Evolutionary conservation across 768 basidiomycete species (phyloP), one percentile per base, ranked within the genome.

Genomic region (Tricholoma sp.): DNA sequence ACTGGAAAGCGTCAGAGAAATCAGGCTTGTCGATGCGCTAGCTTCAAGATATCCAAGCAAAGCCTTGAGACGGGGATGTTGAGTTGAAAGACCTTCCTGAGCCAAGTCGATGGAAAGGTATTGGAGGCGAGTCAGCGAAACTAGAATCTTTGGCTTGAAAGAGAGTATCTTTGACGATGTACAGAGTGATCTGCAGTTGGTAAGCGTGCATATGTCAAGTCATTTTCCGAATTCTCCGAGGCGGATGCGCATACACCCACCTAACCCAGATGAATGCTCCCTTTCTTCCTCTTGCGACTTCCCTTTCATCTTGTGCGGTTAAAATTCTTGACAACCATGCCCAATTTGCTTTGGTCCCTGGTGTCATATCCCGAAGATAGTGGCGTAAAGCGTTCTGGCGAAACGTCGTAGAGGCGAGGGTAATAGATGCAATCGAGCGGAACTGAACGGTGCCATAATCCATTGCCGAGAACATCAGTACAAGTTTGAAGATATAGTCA

Each of bases 1-100:
- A 20, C 68, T 72, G 1, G 77, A 78, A 34, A 89, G 70, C 7
- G 69, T 75, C 8, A 90, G 69, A 5, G 72, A 73, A 15, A 73
- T 78, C 45, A 89, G 63, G 44, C 69, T 72, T 1, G 60, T 56
- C 39, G 72, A 66, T 15, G 74, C 53, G 49, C 70, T 51, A 64
- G 63, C 50, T 54, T 62, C 48, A 52, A 76, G 66, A 24, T 69
- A 60, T 34, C 58, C 57, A 53, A 74, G 72, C 48, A 81, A 68
- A 44, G 68, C 65, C 17, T 60, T 65, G 3, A 74, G 50, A 11
- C 71, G 66, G 28, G 63, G 62, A 53, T 74, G 71, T 59, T 84
- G 82, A 8, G 81, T 78, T 6, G 71, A 66, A 7, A 77, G 64
- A 18, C 71, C 77, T 58, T 80, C 78, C 29, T 67, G 67, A 6